phyloP scores from a whole-genome alignment of 139 green algal species.

The Ettlia oleoabundans region DNA sequence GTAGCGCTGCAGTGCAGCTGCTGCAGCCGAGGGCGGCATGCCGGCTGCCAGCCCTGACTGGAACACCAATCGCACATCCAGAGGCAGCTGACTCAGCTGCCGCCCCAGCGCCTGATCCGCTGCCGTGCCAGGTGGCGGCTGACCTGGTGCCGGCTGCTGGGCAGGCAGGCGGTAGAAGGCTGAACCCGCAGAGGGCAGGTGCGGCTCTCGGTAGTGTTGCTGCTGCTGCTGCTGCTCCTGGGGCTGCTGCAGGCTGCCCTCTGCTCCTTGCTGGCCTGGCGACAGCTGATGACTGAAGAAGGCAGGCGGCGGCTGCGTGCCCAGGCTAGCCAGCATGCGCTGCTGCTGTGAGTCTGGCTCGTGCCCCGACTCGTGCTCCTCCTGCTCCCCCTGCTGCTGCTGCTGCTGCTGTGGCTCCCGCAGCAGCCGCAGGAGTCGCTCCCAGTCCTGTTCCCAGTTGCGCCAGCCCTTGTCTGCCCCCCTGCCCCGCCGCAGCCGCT shows the following conservation, averaged over 20 bases:
- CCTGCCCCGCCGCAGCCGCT: background rate
- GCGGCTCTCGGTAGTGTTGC: background rate
- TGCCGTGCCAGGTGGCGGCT: background rate
- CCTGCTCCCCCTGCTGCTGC: background rate
- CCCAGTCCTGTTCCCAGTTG: no score
- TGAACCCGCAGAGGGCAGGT: background rate
- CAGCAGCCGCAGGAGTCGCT: background rate
- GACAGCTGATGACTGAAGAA: no score
- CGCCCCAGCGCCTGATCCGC: background rate
- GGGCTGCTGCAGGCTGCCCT: background rate
- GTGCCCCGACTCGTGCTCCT: background rate
- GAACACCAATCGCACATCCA: slow-evolving; percentile 8
- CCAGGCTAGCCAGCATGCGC: background rate
- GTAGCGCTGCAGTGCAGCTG: slow-evolving; percentile 14
- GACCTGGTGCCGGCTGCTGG: background rate
- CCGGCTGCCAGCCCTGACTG: slow-evolving; percentile 4
- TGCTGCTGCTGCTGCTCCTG: background rate
- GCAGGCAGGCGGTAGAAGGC: no score
- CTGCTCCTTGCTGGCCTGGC: no score
- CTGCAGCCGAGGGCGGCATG: background rate
- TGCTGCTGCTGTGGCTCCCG: background rate
- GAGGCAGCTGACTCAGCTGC: slow-evolving; percentile 1
- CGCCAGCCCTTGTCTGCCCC: no score
- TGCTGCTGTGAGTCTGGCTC: background rate
- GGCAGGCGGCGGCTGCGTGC: no score